Base-by-base conservation (phyloP, 331 rosid genomes). In the Telfairia occidentalis region DNA sequence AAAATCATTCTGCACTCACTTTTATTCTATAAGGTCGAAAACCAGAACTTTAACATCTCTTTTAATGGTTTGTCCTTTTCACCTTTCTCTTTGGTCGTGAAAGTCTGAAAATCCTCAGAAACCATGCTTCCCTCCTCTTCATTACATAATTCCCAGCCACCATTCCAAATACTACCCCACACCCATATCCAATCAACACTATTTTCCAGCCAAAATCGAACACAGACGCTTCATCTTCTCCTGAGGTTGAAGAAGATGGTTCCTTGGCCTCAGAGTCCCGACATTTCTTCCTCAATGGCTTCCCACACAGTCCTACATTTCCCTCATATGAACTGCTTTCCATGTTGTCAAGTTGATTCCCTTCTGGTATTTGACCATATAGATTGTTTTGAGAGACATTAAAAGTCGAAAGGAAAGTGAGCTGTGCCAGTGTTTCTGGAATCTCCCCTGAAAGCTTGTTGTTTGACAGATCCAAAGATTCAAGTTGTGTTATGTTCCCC, bases 81-180 rank as follows among this genome's bases (percentile, higher is more conserved):
- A 4, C 40, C 37, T 4, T 58, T 11, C 19, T 58, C 38, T 5
- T 58, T 58, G 73, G 49, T 42, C 9, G 48, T 66, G 29, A 50
- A 66, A 66, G 15, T 42, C 49, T 66, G 28, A 37, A 66, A 38
- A 32, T 38, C 49, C 50, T 66, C 50, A 66, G 16, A 66, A 66
- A 23, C 73, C 73, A 66, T 40, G 43, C 19, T 43, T 66, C 43
- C 29, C 40, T 66, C 34, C 24, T 35, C 49, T 19, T 12, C 5
- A 66, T 19, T 7, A 66, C n/a, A 21, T 38, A 38, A 26, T 66
- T 21, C 52, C 83, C 83, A 37, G 71, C 28, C 5, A 67, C 49
- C 3, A 81, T 9, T 23, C 81, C 81, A 3, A 59, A 53, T 48
- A 78, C 52, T 28, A 78, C 64, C 6, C 85, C 87, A n/a, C 83